These are phyloP conservation scores for Ceratocystis colombiana DNA, from an alignment of 2,329 filamentous ascomycete genomes.

Conservation along the genomic window DNA sequence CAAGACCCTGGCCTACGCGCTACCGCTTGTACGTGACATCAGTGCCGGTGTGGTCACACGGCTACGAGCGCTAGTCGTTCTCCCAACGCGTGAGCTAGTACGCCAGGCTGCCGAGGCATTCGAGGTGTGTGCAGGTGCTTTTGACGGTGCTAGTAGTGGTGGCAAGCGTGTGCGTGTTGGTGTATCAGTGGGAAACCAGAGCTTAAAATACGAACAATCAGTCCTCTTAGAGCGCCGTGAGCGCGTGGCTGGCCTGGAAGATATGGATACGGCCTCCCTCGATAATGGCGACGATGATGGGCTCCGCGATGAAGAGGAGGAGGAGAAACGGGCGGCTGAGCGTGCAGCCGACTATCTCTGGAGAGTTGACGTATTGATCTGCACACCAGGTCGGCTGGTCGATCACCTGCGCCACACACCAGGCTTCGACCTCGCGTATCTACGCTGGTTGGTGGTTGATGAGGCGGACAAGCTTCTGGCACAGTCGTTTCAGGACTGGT, in stretches of 20 bases:
- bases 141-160: conserved; percentile 35
- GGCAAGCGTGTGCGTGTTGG: conserved; percentile 66
- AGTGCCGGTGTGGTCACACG: conserved; percentile 53
- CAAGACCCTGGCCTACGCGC: conserved; percentile 83
- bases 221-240: conserved; percentile 39
- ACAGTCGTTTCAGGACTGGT: conserved; percentile 88
- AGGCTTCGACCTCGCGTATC: conserved; percentile 66
- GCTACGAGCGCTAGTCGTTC: conserved; percentile 69
- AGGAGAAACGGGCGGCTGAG: conserved; percentile 41
- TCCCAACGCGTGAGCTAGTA: conserved; percentile 85
- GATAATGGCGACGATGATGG: conserved; percentile 30
- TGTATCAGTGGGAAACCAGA: conserved; percentile 71
- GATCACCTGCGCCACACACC: conserved; percentile 79
- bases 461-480: conserved; percentile 87
- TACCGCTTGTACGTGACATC: conserved; percentile 73
- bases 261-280: too few relatives aligned
- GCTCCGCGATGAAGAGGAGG: conserved; percentile 35
- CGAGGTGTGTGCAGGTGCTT: conserved; percentile 59
- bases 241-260: conserved; percentile 37
- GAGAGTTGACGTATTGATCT: conserved; percentile 78
- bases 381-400: conserved; percentile 82
- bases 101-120: conserved; percentile 72
- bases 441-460: conserved; percentile 85
- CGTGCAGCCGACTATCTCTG: conserved; percentile 58
- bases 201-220: conserved; percentile 55